Percentiles rank a stretch among this genome's conserved stretches.
Evolutionary conservation across 2,329 filamentous ascomycete species (phyloP).

Genomic region (Dendrostoma leiphaemia): DNA sequence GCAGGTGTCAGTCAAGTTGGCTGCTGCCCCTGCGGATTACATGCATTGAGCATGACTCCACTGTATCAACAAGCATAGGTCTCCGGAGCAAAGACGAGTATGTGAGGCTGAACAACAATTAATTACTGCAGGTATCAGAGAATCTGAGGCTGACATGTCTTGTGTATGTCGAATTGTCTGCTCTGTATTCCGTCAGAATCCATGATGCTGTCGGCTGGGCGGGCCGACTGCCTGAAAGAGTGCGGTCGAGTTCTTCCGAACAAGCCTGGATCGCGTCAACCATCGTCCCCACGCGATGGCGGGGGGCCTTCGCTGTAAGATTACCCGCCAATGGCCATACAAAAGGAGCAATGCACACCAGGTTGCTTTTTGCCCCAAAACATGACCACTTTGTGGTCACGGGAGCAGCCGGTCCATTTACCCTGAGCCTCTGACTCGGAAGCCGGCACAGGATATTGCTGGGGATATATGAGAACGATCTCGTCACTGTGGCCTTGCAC

Average conservation of each 20-base stretch:
- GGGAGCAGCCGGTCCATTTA: constrained; percentile 1
- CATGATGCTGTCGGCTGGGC: neutral
- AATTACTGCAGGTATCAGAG: no score
- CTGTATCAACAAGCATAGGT: no score
- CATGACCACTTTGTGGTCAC: neutral
- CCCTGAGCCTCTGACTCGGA: neutral
- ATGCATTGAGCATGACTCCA: no score
- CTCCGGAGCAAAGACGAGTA: no score
- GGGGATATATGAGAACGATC: neutral
- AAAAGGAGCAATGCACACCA: neutral
- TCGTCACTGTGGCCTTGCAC: neutral
- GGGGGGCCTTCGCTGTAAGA: neutral
- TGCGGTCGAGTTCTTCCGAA: constrained; percentile 13
- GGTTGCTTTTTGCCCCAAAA: neutral
- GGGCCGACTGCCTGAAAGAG: constrained; percentile 9
- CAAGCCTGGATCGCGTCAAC: neutral
- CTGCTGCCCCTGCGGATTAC: no score
- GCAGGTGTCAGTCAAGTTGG: no score
- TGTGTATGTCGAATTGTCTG: no score
- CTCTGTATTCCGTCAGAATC: no score
- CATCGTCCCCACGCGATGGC: neutral
- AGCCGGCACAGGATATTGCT: neutral
- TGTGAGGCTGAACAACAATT: no score
- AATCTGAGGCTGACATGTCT: no score
- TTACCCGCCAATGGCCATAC: constrained; percentile 12